phyloP scores from a whole-genome alignment of 2,329 filamentous ascomycete species.

The Acephala macrosclerotiorum region DNA sequence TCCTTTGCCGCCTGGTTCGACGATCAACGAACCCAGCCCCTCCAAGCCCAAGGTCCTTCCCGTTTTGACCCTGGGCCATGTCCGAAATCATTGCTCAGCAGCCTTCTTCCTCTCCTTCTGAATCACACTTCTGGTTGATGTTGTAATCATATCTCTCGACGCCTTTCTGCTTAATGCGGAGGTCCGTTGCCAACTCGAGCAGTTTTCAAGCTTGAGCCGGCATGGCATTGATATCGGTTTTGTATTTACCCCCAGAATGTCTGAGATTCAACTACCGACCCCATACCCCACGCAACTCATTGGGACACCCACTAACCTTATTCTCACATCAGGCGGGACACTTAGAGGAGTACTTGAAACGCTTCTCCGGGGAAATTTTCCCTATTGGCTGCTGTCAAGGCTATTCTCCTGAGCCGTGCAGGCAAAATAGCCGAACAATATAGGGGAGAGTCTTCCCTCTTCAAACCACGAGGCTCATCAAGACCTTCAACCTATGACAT shows the following conservation, averaged over 20 bases:
- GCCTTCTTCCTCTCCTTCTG: not conserved
- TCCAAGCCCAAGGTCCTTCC: too few relatives aligned
- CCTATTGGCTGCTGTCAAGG: conserved; percentile 1
- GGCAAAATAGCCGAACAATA: conserved; percentile 6
- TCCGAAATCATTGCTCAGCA: not conserved
- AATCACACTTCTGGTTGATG: not conserved
- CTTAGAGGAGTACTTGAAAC: not conserved
- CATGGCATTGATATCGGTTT: not conserved
- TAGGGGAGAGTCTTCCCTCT: conserved; percentile 9
- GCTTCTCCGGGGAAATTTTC: not conserved
- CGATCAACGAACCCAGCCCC: too few relatives aligned
- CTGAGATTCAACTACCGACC: conserved; percentile 2
- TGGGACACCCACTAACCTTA: conserved; percentile 8
- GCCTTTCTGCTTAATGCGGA: not conserved
- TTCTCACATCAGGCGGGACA: not conserved
- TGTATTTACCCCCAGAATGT: not conserved
- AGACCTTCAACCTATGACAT: not conserved
- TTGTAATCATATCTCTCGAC: not conserved
- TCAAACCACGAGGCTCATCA: conserved; percentile 6
- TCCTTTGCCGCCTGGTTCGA: too few relatives aligned
- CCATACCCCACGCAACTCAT: not conserved
- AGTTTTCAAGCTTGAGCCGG: not conserved
- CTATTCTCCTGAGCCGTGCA: conserved; percentile 9
- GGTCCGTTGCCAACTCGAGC: not conserved
- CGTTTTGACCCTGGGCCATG: not conserved